Evolutionary conservation across 345 rosid genomes (phyloP).

Genomic region (Eucalyptus shirleyi): DNA sequence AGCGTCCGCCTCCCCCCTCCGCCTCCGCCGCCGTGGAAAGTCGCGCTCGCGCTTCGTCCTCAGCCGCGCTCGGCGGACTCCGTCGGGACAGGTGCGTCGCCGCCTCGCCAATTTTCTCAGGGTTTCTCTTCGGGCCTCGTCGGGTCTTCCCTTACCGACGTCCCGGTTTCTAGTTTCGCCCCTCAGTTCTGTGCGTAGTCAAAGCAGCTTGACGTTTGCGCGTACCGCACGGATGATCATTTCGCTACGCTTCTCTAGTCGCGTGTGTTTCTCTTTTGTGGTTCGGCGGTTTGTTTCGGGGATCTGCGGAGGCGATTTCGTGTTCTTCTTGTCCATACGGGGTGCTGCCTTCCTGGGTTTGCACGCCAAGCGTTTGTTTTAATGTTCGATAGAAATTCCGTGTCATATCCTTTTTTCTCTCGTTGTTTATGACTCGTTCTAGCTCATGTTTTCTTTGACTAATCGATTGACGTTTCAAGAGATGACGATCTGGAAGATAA

Average conservation of each 20-base stretch:
- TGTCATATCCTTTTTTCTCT: neutral
- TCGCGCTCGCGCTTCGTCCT: neutral
- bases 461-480: neutral
- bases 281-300: neutral
- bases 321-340: neutral
- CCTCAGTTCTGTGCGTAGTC: neutral
- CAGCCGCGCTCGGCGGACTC: neutral
- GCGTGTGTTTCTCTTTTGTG: neutral
- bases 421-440: neutral
- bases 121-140: neutral
- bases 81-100: neutral
- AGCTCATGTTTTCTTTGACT: neutral
- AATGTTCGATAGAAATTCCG: neutral
- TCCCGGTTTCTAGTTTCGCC: neutral
- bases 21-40: neutral
- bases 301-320: neutral
- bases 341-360: neutral
- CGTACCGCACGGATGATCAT: neutral
- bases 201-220: neutral
- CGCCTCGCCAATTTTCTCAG: neutral
- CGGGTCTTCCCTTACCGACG: neutral
- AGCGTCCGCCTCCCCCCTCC: neutral
- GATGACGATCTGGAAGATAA: neutral
- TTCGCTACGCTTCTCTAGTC: neutral
- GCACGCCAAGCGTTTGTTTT: neutral